Evolutionary conservation across 768 basidiomycete species (phyloP).

Genomic region (Naganishia onofrii): DNA sequence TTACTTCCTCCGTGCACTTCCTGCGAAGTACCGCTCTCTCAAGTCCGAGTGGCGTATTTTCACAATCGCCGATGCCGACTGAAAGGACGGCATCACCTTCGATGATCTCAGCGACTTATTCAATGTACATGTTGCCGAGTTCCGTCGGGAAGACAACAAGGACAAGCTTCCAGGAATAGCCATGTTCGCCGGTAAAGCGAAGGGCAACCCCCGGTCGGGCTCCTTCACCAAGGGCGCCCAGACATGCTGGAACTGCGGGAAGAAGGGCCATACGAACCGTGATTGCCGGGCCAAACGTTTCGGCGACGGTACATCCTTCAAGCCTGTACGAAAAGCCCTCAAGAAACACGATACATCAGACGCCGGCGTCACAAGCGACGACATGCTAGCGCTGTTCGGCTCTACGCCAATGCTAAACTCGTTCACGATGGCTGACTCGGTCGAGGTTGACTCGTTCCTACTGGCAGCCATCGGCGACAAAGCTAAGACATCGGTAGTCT

Average conservation of each 20-base stretch:
- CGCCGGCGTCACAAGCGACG: neutral
- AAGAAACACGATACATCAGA: neutral
- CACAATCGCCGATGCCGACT: neutral
- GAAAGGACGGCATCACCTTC: neutral
- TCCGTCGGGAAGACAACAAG: neutral
- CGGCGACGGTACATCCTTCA: neutral
- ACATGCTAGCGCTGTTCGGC: constrained; percentile 1
- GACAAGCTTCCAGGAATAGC: neutral
- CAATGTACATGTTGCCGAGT: neutral
- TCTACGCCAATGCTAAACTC: too few species aligned
- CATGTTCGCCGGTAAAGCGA: neutral
- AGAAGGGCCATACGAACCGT: neutral
- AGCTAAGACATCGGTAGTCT: neutral
- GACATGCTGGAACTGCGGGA: constrained; percentile 18
- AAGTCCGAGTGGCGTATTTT: neutral
- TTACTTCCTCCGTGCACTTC: neutral
- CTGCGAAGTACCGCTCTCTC: neutral
- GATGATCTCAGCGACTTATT: neutral
- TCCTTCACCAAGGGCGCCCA: neutral
- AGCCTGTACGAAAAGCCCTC: neutral
- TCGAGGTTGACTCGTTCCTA: neutral
- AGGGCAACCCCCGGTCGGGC: neutral
- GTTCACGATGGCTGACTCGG: neutral
- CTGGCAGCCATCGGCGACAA: neutral
- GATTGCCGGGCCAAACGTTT: neutral